Evolutionary conservation across 2,329 filamentous ascomycete genomes (phyloP).

Genomic region (Diaporthe australafricana): DNA sequence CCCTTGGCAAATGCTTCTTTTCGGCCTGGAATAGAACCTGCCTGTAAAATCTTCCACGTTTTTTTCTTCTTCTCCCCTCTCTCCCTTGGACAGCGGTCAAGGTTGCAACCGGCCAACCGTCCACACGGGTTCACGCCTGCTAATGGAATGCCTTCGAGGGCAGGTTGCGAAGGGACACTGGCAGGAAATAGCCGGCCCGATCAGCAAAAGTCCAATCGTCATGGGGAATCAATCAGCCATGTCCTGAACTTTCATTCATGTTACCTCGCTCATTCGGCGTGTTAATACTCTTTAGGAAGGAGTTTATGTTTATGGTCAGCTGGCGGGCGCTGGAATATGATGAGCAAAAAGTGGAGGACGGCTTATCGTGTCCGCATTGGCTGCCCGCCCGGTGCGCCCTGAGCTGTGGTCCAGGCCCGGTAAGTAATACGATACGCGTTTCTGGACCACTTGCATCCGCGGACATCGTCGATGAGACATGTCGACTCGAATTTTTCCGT

Average conservation of each 20-base stretch:
- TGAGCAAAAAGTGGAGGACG: neutral
- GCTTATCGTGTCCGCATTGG: conserved; percentile 12
- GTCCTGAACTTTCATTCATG: neutral
- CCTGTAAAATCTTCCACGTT: neutral
- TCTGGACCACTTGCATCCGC: neutral
- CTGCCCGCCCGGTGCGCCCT: conserved; percentile 7
- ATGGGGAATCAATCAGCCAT: neutral
- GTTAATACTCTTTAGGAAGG: conserved; percentile 26
- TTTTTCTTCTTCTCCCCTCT: neutral
- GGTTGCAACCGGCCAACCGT: conserved; percentile 6
- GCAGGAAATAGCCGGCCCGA: conserved; percentile 4
- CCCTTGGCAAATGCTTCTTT: conserved; percentile 28
- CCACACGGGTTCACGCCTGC: neutral
- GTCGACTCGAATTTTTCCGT: neutral
- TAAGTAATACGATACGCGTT: neutral
- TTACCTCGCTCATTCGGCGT: conserved; percentile 14
- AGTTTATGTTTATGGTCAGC: conserved; percentile 17
- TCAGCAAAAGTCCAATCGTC: conserved; percentile 19
- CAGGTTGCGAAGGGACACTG: neutral
- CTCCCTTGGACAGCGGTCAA: neutral
- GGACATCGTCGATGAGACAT: conserved; percentile 1
- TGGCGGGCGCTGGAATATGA: neutral
- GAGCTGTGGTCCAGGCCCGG: neutral
- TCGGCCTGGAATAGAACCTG: neutral
- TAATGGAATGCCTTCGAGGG: neutral